phyloP scores from a whole-genome alignment of 495 filamentous ascomycete genomes.

The Opeltia flavorubescens region DNA sequence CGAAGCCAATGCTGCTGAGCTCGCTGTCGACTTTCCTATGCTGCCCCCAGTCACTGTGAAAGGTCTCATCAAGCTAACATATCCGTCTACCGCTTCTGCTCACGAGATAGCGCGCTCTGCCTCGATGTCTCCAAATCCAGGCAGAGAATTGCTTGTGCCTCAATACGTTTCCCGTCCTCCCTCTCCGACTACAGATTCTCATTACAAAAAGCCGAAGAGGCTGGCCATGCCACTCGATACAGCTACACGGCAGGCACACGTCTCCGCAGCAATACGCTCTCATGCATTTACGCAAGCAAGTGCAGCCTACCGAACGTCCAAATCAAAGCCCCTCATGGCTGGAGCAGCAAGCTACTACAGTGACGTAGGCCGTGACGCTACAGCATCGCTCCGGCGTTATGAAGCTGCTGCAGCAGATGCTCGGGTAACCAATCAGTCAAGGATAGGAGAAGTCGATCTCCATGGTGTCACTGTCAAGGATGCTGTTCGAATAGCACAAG shows the following conservation, averaged over 20 bases:
- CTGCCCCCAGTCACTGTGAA: constrained; percentile 29
- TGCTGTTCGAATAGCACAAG: constrained; percentile 58
- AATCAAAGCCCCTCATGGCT: constrained; percentile 50
- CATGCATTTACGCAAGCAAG: constrained; percentile 45
- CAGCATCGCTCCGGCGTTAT: constrained; percentile 22
- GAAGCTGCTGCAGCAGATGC: constrained; percentile 34
- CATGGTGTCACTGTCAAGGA: constrained; percentile 74
- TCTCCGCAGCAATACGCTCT: constrained; percentile 28
- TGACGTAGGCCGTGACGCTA: constrained; percentile 37
- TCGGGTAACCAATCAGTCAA: constrained; percentile 47
- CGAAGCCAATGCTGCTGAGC: constrained; percentile 35
- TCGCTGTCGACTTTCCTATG: constrained; percentile 37
- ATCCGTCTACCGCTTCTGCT: constrained; percentile 39
- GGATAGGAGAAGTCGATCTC: constrained; percentile 48
- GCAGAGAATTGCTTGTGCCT: constrained; percentile 26
- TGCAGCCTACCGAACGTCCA: constrained; percentile 45
- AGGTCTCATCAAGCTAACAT: constrained; percentile 39
- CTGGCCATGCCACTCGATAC: neutral
- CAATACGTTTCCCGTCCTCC: constrained; percentile 15
- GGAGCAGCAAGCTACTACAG: constrained; percentile 55
- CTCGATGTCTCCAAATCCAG: constrained; percentile 21
- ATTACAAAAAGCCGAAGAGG: neutral
- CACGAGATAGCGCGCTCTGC: constrained; percentile 45
- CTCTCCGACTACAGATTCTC: neutral
- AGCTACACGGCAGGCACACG: constrained; percentile 7